Conservation (phyloP, 2,329 filamentous ascomycete species). For the Dryadomyces sulphureus region DNA sequence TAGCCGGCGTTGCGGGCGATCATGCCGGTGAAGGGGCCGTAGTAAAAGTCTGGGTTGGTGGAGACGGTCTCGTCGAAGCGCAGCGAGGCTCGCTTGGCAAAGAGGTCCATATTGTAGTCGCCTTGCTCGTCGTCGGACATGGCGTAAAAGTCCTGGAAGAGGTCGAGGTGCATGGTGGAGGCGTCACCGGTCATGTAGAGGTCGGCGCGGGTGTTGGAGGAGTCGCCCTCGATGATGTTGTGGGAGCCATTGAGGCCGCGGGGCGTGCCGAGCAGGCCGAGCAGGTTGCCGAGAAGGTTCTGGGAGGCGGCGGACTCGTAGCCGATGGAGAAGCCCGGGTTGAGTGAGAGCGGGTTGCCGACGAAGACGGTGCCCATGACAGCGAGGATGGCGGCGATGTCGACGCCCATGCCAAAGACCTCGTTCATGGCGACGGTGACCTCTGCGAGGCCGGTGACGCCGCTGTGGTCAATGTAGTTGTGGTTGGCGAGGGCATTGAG, state of each 20-base stretch:
- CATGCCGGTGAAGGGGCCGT: constrained; percentile 33
- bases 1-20: constrained; percentile 32
- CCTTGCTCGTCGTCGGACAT: constrained; percentile 16
- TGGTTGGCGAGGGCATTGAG: constrained; percentile 18
- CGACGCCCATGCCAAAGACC: constrained; percentile 32
- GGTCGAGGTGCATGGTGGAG: constrained; percentile 33
- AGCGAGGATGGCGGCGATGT: constrained; percentile 25
- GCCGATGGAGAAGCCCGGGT: constrained; percentile 18
- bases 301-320: constrained; percentile 23
- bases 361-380: constrained; percentile 30
- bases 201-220: constrained; percentile 35
- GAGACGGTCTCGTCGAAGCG: constrained; percentile 31
- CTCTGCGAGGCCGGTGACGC: constrained; percentile 11
- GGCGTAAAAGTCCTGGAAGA: constrained; percentile 33
- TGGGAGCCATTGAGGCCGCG: constrained; percentile 35
- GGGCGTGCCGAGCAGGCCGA: constrained; percentile 28
- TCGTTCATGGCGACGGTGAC: constrained; percentile 13
- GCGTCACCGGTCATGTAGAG: constrained; percentile 35
- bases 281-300: constrained; percentile 18
- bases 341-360: constrained; percentile 33
- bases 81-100: constrained; percentile 25
- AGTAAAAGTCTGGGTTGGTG: constrained; percentile 25
- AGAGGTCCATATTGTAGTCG: constrained; percentile 25
- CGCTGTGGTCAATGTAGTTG: constrained; percentile 15
- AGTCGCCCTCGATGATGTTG: constrained; percentile 40